Base-by-base conservation (phyloP, 176 grass and related monocot species). In the Oryza coarctata region DNA sequence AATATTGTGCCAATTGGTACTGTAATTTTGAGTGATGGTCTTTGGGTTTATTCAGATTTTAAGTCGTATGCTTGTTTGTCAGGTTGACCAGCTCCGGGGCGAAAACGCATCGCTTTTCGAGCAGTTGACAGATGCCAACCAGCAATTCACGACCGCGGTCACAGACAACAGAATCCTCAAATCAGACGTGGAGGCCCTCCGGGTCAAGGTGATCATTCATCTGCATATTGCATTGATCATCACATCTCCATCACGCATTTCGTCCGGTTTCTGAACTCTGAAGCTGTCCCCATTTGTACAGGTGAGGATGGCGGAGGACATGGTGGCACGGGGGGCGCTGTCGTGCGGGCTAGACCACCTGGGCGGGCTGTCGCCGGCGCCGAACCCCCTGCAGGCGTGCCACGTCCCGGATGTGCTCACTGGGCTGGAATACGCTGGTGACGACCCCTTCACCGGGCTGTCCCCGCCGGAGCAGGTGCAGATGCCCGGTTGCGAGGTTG, bases 241-340 rank as follows among this genome's bases (percentile, higher is more conserved):
- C 20, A 9, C 28, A n/a, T 11, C 49, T 0, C 15, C 23, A 26
- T 65, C 28, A 22, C n/a, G 41, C 49, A 38, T 20, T 12, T 57
- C 7, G 7, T 0, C 22, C 45, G 4, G 0, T 28, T 38, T 63
- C 38, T 6, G 6, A 36, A 6, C 27, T 76, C 36, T 76, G 63
- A 62, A 81, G 43, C 28, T 1, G 9, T 58, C 26, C 33, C 9
- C n/a, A 0, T 76, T 14, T 23, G 8, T 76, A 5, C 90, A 98
- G 92, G 95, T 99, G 80, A 95, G 94, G 80, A 45, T 99, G 85
- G 97, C 97, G 9, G 97, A 99, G 92, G 89, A 99, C 45, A 86
- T 91, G 89, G 93, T 95, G 12, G 62, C 97, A 0, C 92, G 91
- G 20, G 83, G 93, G 45, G 87, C 93, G 0, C 30, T 94, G 84